phyloP scores from a whole-genome alignment of 2,329 filamentous ascomycete species.

The Colletotrichum musicola region DNA sequence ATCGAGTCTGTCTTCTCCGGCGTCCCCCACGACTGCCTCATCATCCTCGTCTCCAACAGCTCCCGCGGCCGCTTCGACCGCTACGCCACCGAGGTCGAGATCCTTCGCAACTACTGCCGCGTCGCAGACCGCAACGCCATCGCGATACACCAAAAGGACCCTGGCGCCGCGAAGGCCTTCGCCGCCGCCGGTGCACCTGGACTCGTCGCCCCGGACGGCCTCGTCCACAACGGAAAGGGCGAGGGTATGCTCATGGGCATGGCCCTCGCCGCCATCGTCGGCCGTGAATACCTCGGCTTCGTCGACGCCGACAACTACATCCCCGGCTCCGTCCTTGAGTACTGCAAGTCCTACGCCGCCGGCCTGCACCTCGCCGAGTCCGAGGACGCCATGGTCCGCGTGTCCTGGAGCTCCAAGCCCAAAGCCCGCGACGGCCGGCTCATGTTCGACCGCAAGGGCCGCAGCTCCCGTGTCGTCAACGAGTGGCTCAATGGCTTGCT shows the following conservation, averaged over 20 bases:
- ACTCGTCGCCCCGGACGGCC: background rate
- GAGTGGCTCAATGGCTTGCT: slow-evolving; percentile 20
- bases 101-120: slow-evolving; percentile 1
- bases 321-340: slow-evolving; percentile 24
- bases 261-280: slow-evolving; percentile 8
- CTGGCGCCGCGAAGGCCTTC: background rate
- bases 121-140: slow-evolving; percentile 5
- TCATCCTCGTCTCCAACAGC: slow-evolving; percentile 28
- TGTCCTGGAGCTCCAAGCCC: slow-evolving; percentile 25
- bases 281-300: slow-evolving; percentile 25
- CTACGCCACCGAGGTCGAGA: slow-evolving; percentile 3
- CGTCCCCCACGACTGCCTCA: slow-evolving; percentile 23
- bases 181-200: background rate
- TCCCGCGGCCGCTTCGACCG: background rate
- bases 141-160: slow-evolving; percentile 29
- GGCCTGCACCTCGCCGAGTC: background rate
- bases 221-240: slow-evolving; percentile 15
- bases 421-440: slow-evolving; percentile 6
- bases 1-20: slow-evolving; percentile 25
- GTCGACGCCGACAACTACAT: slow-evolving; percentile 27
- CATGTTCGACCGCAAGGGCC: slow-evolving; percentile 11
- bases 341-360: slow-evolving; percentile 21
- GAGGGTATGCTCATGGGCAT: slow-evolving; percentile 27
- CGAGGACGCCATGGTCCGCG: slow-evolving; percentile 17
- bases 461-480: slow-evolving; percentile 7